Evolutionary conservation across 306 rosid species (phyloP).

Genomic region (Lathyrus oleraceus): DNA sequence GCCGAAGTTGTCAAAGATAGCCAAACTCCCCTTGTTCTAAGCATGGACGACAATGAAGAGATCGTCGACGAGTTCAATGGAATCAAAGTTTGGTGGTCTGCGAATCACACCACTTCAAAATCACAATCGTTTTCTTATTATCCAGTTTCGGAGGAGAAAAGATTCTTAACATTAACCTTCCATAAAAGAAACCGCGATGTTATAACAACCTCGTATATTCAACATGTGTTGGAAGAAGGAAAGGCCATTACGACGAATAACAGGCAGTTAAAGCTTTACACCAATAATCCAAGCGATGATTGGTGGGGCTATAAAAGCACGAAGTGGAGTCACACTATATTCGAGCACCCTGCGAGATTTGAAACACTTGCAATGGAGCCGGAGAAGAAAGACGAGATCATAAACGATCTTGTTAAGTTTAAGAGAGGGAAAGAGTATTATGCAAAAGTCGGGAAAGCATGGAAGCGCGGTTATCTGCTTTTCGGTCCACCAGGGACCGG

Average conservation of each 20-base stretch:
- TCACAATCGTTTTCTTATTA: not conserved
- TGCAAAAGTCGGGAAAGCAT: conserved; percentile 60
- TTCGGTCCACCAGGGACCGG: conserved; percentile 76
- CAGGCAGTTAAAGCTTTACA: conserved; percentile 50
- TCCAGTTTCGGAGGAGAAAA: not conserved
- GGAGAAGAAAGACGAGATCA: conserved; percentile 45
- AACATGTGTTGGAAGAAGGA: conserved; percentile 40
- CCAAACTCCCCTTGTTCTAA: conserved; percentile 44
- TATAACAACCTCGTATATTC: conserved; percentile 36
- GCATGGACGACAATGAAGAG: conserved; percentile 60
- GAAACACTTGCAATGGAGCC: conserved; percentile 56
- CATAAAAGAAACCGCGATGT: conserved; percentile 41
- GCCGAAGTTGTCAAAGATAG: conserved; percentile 50
- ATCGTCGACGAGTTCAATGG: conserved; percentile 47
- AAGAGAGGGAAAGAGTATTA: conserved; percentile 55
- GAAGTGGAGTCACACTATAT: conserved; percentile 53
- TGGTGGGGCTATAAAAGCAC: conserved; percentile 29
- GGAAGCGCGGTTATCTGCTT: conserved; percentile 66
- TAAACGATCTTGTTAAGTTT: conserved; percentile 51
- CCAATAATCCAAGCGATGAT: conserved; percentile 41
- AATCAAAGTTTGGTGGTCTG: conserved; percentile 54
- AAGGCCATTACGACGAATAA: conserved; percentile 28
- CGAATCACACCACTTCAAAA: not conserved
- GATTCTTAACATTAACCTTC: conserved; percentile 36
- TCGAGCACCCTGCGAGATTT: conserved; percentile 66